phyloP scores from a whole-genome alignment of 352 stramenopile genomes.

The Phytophthora agathidicida region DNA sequence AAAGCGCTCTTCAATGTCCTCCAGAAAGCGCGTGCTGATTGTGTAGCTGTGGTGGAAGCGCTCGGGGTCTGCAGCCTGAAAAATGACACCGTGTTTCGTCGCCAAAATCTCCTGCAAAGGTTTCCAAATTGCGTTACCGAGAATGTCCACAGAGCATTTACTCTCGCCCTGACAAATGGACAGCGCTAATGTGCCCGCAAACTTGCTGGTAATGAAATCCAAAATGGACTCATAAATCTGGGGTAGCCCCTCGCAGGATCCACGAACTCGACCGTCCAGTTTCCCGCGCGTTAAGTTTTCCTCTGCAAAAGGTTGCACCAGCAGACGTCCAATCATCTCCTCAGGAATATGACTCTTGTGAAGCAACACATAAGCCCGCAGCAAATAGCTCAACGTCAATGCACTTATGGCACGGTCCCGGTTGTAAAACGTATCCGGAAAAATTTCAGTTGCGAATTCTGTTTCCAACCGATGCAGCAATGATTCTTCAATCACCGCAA shows the following conservation, averaged over 20 bases:
- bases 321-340: slow-evolving; percentile 78
- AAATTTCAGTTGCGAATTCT: slow-evolving; percentile 86
- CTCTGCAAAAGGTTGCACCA: slow-evolving; percentile 82
- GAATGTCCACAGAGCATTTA: slow-evolving; percentile 77
- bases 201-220: slow-evolving; percentile 77
- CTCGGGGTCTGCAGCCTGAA: slow-evolving; percentile 77
- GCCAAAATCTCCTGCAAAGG: slow-evolving; percentile 70
- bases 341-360: slow-evolving; percentile 80
- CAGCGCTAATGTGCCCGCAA: slow-evolving; percentile 61
- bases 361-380: slow-evolving; percentile 79
- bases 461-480: slow-evolving; percentile 78
- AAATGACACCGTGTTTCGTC: slow-evolving; percentile 80
- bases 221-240: slow-evolving; percentile 78
- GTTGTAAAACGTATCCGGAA: slow-evolving; percentile 89
- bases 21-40: slow-evolving; percentile 76
- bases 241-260: slow-evolving; percentile 77
- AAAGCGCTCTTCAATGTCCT: slow-evolving; percentile 54
- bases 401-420: slow-evolving; percentile 78
- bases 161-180: slow-evolving; percentile 69
- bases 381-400: slow-evolving; percentile 64
- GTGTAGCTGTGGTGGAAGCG: slow-evolving; percentile 86
- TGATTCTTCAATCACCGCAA: slow-evolving; percentile 73
- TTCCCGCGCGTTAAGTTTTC: slow-evolving; percentile 79
- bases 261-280: slow-evolving; percentile 70
- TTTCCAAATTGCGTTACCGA: slow-evolving; percentile 86